Base-by-base conservation (phyloP, 306 rosid genomes). In the Prunus padus region DNA sequence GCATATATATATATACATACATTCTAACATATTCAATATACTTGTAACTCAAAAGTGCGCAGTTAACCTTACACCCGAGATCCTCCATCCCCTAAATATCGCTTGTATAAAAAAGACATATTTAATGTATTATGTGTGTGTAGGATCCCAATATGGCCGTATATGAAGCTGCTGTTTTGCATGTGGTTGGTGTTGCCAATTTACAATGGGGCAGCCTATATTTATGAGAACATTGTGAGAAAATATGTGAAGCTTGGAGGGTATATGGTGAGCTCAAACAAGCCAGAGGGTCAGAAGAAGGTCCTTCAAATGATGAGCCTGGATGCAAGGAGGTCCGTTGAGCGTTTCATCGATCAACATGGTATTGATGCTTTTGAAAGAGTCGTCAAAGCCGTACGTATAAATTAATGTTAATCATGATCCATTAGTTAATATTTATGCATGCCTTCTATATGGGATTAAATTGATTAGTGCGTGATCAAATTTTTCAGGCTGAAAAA, bases 191-290 rank as follows among this genome's bases (percentile, higher is more conserved):
- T 96, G 28, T 78, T 96, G 76, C 99, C 99, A 11, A 80, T 75
- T 76, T 96, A 92, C 89, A 96, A 90, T 76, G 98, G 98, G 61
- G 97, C 97, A 28, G 96, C 99, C 6, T 96, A 90, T 74, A 82
- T 95, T 65, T 89, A 90, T 49, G 96, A 79, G 77, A 95, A 89
- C 61, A 69, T 65, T 65, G 98, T 83, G 77, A 94, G 98, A 55
- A 76, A 84, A 76, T 94, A 89, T 57, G 77, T 92, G 0, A 95
- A 87, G 82, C 81, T 89, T 12, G 88, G 84, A 28, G 69, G 75
- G 28, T 69, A 82, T 11, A 33, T 8, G 13, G 78, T 79, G 63
- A 68, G 46, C 74, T 62, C 86, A 4, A 81, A 81, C 51, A 78
- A 89, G 50, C 82, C 91, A 4, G 93, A 85, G 45, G 82, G 73